Conservation (phyloP, 2,329 filamentous ascomycete species). For the Gyromitra esculenta region DNA sequence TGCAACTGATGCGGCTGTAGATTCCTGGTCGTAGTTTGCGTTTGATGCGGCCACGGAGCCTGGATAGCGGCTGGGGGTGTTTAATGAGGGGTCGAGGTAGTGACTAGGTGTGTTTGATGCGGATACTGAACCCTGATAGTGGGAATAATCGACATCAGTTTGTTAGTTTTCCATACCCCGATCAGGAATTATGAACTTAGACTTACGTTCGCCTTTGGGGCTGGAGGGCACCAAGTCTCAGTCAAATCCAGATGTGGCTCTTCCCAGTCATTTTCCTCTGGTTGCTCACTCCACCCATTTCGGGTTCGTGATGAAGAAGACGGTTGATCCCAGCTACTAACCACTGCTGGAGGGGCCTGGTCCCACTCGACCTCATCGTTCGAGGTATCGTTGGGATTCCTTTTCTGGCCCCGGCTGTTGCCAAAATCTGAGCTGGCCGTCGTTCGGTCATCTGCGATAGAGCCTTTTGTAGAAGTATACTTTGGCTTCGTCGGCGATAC, state of each 20-base stretch:
- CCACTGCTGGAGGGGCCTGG: neutral
- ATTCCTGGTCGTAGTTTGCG: slow-evolving; percentile 13
- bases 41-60: slow-evolving; percentile 16
- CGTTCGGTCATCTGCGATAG: neutral
- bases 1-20: slow-evolving; percentile 20
- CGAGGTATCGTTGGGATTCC: neutral
- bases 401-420: neutral
- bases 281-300: neutral
- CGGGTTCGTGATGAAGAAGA: neutral
- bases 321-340: slow-evolving; percentile 9
- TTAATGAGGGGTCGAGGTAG: neutral
- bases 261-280: slow-evolving; percentile 5
- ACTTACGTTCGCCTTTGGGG: slow-evolving; percentile 39
- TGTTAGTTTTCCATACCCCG: neutral
- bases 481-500: slow-evolving; percentile 14
- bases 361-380: slow-evolving; percentile 20
- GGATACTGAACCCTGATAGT: slow-evolving; percentile 10
- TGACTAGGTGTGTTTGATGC: neutral
- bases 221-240: slow-evolving; percentile 26
- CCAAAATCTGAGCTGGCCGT: slow-evolving; percentile 1
- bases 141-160: neutral
- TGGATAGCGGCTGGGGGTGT: neutral
- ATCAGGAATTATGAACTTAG: neutral
- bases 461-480: neutral
- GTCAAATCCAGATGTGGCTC: neutral